Evolutionary conservation across 148 eudicot genomes (phyloP), one percentile per base, ranked within the genome.

Genomic region (Chenopodium album): DNA sequence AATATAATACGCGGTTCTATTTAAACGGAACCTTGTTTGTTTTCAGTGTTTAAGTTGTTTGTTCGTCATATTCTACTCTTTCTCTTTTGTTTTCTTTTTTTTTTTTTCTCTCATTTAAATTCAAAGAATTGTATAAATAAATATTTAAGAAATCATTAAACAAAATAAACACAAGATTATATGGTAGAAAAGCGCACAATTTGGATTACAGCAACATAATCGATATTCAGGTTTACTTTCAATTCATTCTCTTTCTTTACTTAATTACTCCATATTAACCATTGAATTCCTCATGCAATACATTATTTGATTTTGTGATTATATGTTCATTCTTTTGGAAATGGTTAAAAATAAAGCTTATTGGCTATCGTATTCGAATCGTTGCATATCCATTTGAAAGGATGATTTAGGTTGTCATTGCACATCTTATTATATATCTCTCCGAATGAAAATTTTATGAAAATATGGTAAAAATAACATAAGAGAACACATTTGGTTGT

Each of bases 21-120:
- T 77, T 81, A 82, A 83, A 78, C 26, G 47, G 41, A 56, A 73
- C 37, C 59, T 80, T 62, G 3, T 46, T 48, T 9, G 19, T 41
- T 32, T 46, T 17, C 28, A 59, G 26, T 56, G 7, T 32, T 52
- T 56, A 17, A 16, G 4, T 52, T 75, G 44, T 14, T 47, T 46
- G 32, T 16, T 63, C 62, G 34, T 13, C 37, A 2, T 7, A 26
- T 11, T 11, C 26, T 31, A 37, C 71, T 47, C 69, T 37, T 14
- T 31, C 20, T 52, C 14, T 32, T 72, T 37, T 22, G 9, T 72
- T 10, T 47, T 4, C 26, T 23, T 26, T 26, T 20, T 34, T 34
- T 22, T 14, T 54, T 14, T 68, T 17, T 11, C 10, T 28, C n/a
- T 23, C 20, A n/a, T 26, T 63, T 7, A 77, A 34, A 76, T 69